Evolutionary conservation across 1,139 yeast species (phyloP), one percentile per base, ranked within the genome.

Genomic region (Torulaspora pretoriensis): DNA sequence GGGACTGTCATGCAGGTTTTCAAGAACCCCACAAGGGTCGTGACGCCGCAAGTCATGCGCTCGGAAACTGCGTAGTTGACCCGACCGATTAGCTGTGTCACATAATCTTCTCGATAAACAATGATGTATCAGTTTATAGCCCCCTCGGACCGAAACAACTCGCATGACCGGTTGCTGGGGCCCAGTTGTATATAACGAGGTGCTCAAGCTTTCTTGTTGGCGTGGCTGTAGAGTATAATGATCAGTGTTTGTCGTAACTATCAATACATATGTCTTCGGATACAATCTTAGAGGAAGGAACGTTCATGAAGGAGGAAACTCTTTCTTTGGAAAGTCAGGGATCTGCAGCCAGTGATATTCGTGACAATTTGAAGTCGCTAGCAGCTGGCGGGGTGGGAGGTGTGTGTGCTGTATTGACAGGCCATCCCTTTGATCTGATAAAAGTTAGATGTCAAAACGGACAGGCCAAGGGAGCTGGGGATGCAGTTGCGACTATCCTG

Each of bases 401-500:
- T 49, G 67, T 81, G 16, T 81, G 90, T 65, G 95, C 96, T 3
- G 96, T 89, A 24, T 65, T 89, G 38, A 88, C 96, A 0, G 98
- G 97, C 34, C 97, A 92, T 64, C 97, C 97, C 1, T 92, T 92
- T 63, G 98, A 92, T 65, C 75, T 92, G 53, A 80, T 90, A 55
- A 92, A 92, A 64, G 98, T 92, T 26, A 78, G 97, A 54, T 77
- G 92, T 52, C 98, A 92, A 64, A 81, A 87, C 10, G 68, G 68
- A 16, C 71, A 68, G 47, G 70, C 70, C 24, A 70, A 72, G 6
- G 68, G 79, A 8, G 76, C 95, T 13, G 57, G 75, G 3, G 80
- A 80, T 43, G 94, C 95, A 27, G 74, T 88, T 32, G 77, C 73
- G 57, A 76, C 75, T 39, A 88, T 95, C 2, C 55, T 92, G 36